phyloP scores from a whole-genome alignment of 148 eudicot genomes.

The Tetragonia tetragonoides region DNA sequence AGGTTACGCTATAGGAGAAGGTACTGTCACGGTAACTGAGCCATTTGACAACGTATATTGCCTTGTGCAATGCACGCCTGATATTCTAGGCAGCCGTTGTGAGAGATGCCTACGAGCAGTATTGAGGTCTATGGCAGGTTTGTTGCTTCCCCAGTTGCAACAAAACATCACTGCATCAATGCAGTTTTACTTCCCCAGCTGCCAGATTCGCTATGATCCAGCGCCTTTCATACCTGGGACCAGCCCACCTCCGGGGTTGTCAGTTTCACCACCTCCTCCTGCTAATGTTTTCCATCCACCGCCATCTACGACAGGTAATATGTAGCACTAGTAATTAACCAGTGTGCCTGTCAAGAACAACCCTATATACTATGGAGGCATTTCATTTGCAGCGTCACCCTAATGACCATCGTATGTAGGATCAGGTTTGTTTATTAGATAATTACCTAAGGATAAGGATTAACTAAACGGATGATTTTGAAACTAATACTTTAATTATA shows the following conservation, averaged over 20 bases:
- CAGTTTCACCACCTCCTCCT: neutral
- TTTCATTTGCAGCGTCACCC: too few relatives aligned
- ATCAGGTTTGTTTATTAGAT: too few relatives aligned
- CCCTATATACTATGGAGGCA: too few relatives aligned
- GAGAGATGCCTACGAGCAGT: constrained; percentile 14
- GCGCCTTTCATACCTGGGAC: neutral
- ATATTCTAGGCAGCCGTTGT: constrained; percentile 15
- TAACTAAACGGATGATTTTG: too few relatives aligned
- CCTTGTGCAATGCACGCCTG: constrained; percentile 23
- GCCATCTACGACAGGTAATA: neutral
- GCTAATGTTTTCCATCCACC: neutral
- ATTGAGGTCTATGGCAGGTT: neutral
- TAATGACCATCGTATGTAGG: too few relatives aligned
- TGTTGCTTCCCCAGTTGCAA: too few relatives aligned
- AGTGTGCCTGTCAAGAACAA: too few relatives aligned
- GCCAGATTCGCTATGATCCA: neutral
- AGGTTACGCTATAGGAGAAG: constrained; percentile 10
- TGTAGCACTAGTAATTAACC: too few relatives aligned
- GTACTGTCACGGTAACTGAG: neutral
- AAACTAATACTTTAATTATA: too few relatives aligned
- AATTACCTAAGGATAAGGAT: too few relatives aligned
- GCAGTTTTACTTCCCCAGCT: constrained; percentile 5
- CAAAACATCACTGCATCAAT: too few relatives aligned
- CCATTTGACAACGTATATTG: neutral
- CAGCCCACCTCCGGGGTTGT: neutral